Conservation (phyloP, 257 asterid genomes). For the Verbascum thapsus region DNA sequence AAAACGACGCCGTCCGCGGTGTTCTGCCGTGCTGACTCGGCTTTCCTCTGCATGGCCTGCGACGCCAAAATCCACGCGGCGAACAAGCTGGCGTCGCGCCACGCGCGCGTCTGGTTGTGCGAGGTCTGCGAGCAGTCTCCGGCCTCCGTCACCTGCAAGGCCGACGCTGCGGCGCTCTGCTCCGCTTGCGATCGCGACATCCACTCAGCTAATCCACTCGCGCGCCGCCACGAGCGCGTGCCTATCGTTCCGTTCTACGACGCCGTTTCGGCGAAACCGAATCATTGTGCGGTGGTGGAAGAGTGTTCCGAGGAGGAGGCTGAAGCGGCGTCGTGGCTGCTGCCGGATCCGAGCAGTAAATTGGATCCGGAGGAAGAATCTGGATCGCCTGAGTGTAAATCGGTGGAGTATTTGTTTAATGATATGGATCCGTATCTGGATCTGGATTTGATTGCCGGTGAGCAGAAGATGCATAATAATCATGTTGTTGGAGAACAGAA, state of each 20-base stretch:
- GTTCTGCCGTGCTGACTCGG: slow-evolving; percentile 81
- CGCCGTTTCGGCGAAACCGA: slow-evolving; percentile 27
- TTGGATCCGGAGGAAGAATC: slow-evolving; percentile 8
- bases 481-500: slow-evolving; percentile 25
- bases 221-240: slow-evolving; percentile 82
- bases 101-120: slow-evolving; percentile 75
- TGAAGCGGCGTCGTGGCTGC: slow-evolving; percentile 56
- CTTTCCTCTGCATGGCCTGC: slow-evolving; percentile 69
- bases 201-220: slow-evolving; percentile 88
- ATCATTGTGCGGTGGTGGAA: not conserved
- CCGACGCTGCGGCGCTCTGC: slow-evolving; percentile 87
- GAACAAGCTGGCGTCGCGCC: slow-evolving; percentile 78
- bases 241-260: slow-evolving; percentile 72
- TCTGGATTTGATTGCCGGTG: slow-evolving; percentile 50
- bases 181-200: slow-evolving; percentile 78
- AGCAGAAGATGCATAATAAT: slow-evolving; percentile 39
- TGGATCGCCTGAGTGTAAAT: slow-evolving; percentile 32
- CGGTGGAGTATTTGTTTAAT: slow-evolving; percentile 38
- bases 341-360: slow-evolving; percentile 28
- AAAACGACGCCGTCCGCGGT: slow-evolving; percentile 52
- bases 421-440: slow-evolving; percentile 63
- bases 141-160: slow-evolving; percentile 83
- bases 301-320: slow-evolving; percentile 41
- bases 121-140: slow-evolving; percentile 93
- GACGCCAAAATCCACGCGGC: slow-evolving; percentile 76